phyloP scores from a whole-genome alignment of 305 asterid species.

The Solanum aculeatissimum region DNA sequence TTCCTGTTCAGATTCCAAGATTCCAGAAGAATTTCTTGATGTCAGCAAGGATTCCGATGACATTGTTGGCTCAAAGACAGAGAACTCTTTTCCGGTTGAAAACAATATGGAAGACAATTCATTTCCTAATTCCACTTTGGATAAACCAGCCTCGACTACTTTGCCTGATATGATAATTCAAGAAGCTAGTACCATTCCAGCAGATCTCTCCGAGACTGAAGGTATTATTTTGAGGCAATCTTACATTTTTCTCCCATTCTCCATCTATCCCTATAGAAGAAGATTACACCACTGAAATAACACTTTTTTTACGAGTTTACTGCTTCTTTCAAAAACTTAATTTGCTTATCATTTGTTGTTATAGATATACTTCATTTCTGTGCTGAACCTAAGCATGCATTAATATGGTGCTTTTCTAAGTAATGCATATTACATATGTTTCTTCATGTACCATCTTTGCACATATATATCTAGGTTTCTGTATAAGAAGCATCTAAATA shows the following conservation, averaged over 20 bases:
- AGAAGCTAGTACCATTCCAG: slow-evolving; percentile 10
- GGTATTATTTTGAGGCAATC: slow-evolving; percentile 5
- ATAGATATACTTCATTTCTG: neutral
- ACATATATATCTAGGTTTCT: neutral
- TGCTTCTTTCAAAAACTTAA: neutral
- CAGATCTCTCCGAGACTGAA: neutral
- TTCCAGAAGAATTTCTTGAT: slow-evolving; percentile 13
- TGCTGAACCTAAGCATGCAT: neutral
- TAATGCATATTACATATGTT: neutral
- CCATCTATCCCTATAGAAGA: neutral
- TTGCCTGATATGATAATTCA: slow-evolving; percentile 12
- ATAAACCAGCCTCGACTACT: slow-evolving; percentile 6
- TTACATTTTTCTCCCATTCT: neutral
- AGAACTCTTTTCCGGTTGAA: slow-evolving; percentile 10
- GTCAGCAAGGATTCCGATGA: slow-evolving; percentile 18
- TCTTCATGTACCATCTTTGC: neutral
- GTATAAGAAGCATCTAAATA: neutral
- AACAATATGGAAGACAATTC: slow-evolving; percentile 3
- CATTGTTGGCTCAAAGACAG: slow-evolving; percentile 8
- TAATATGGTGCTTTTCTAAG: neutral
- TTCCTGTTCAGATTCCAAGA: slow-evolving; percentile 8
- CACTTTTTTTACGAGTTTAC: neutral
- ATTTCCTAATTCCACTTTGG: neutral
- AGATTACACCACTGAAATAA: neutral
- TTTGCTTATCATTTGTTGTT: neutral